Base-by-base conservation (phyloP, 176 grass and related monocot genomes). In the Leersia perrieri region DNA sequence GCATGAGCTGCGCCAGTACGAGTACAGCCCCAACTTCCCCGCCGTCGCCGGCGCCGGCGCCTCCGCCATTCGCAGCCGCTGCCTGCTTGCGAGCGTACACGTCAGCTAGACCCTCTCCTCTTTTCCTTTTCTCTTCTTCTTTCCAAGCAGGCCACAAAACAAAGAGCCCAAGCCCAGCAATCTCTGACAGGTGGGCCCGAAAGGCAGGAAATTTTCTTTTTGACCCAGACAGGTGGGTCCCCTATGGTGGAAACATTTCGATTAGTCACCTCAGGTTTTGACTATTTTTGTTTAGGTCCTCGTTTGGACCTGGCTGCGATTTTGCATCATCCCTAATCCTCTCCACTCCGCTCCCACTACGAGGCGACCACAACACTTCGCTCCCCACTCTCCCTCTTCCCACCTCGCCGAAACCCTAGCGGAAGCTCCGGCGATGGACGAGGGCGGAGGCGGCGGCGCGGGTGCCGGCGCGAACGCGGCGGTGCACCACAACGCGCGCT, bases 1-100 rank as follows among this genome's bases (percentile, higher is more conserved):
- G 70, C 75, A 91, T 2, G 92, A 91, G 36, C 82, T 91, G 16
- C 73, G 82, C 91, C 88, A 89, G 82, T 94, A 81, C 0, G 92
- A 94, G 86, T 91, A 89, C 16, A 94, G 64, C 20, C 7, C 75
- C 23, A 49, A 75, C 76, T 33, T 63, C 60, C n/a, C 44, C 41
- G 7, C 55, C 30, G 12, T 2, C 57, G 39, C 9, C 20, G 42
- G 0, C 73, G 27, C 57, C 42, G 14, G 26, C 61, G 63, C 27
- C 42, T 15, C 72, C 34, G 82, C 78, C 88, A 89, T 82, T 30
- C 9, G n/a, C 33, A 13, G 28, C 31, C 14, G 35, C 68, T 0
- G 60, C 60, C 36, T 23, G 72, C 72, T 58, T 32, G 16, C 81
- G 20, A 53, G 49, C 20, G 49, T 53, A 53, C 49, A 53, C 49